Conservation (phyloP, 2,329 filamentous ascomycete species). For the Zymoseptoria passerinii region DNA sequence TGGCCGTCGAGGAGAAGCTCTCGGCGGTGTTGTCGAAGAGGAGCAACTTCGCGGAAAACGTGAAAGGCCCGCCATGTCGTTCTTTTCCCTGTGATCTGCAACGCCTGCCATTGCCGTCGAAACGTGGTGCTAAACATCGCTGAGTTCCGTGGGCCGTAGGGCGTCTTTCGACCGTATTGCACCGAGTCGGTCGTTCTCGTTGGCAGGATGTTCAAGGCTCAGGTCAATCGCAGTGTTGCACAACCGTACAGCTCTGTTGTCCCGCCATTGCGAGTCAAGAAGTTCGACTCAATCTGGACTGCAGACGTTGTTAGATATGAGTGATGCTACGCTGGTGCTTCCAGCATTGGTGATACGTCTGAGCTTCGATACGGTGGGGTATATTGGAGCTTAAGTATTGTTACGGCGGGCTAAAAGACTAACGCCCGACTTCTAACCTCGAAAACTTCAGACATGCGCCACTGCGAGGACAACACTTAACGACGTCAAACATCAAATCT, state of each 20-base stretch:
- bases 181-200: background rate
- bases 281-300: background rate
- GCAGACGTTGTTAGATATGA: background rate
- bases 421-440: background rate
- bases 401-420: background rate
- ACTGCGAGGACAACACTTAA: background rate
- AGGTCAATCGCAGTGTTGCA: background rate
- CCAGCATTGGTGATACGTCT: background rate
- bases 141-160: background rate
- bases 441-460: background rate
- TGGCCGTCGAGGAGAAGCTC: slow-evolving; percentile 58
- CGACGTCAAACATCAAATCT: background rate
- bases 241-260: background rate
- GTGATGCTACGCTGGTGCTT: background rate
- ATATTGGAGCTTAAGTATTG: background rate
- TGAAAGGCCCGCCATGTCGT: slow-evolving; percentile 44
- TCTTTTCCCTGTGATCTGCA: background rate
- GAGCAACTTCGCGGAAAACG: slow-evolving; percentile 66
- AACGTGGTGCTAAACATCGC: background rate
- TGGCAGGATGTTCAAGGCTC: background rate
- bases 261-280: background rate
- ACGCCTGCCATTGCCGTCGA: background rate
- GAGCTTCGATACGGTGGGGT: background rate
- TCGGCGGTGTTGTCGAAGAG: slow-evolving; percentile 61
- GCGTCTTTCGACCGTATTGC: background rate